Percentiles rank a stretch among this genome's conserved stretches.
Evolutionary conservation across 2,329 filamentous ascomycete genomes (phyloP).

Genomic region (Bipolaris sorokiniana): DNA sequence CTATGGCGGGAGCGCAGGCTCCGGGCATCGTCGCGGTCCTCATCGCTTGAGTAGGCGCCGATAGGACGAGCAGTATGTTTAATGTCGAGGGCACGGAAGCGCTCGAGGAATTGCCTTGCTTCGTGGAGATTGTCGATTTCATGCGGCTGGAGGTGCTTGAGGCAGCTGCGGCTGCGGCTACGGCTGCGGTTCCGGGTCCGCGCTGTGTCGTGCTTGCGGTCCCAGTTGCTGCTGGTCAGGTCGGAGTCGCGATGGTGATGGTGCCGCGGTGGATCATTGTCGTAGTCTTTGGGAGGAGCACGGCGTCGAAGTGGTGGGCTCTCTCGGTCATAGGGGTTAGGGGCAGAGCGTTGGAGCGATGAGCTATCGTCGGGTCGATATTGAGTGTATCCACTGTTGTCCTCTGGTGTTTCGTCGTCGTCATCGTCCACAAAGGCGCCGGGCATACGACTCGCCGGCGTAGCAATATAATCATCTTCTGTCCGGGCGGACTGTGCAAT

Average conservation of each 20-base stretch:
- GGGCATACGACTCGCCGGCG: conserved; percentile 1
- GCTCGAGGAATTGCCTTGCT: neutral
- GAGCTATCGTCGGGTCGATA: neutral
- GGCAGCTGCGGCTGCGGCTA: neutral
- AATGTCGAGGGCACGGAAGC: conserved; percentile 1
- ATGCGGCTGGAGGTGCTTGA: neutral
- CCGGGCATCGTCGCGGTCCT: neutral
- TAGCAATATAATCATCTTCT: conserved; percentile 13
- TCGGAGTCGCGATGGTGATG: neutral
- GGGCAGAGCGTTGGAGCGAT: neutral
- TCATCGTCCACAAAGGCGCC: neutral
- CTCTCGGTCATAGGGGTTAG: neutral
- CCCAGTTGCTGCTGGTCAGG: neutral
- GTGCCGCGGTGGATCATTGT: neutral
- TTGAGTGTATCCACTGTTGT: conserved; percentile 1
- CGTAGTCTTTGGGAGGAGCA: neutral
- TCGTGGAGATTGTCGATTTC: neutral
- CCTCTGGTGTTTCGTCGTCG: neutral
- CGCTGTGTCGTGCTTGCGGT: neutral
- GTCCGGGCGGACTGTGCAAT: conserved; percentile 5
- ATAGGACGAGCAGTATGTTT: neutral
- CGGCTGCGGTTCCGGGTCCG: neutral
- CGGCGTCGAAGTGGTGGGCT: neutral
- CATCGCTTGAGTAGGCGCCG: neutral
- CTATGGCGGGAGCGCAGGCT: neutral